phyloP scores from a whole-genome alignment of 768 basidiomycete genomes.

The Leccinum barrowsii region DNA sequence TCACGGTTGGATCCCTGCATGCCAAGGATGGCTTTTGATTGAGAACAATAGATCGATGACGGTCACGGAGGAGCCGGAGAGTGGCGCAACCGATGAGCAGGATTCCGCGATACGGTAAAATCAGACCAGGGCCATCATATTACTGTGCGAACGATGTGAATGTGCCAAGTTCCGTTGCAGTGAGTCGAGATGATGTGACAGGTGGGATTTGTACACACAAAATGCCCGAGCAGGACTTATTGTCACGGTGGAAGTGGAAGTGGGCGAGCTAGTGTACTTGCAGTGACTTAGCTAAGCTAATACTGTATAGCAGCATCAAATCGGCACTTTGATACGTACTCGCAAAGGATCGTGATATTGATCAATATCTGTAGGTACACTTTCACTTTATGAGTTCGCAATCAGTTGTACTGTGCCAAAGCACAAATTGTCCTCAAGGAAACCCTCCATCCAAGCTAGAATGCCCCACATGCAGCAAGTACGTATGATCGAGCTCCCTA shows the following conservation, averaged over 20 bases:
- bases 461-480: constrained; percentile 95
- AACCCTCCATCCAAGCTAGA: constrained; percentile 84
- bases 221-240: neutral
- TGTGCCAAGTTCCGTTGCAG: neutral
- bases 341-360: neutral
- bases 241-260: neutral
- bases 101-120: neutral
- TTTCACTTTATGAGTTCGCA: constrained; percentile 35
- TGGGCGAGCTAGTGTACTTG: neutral
- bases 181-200: neutral
- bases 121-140: neutral
- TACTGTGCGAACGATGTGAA: neutral
- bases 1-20: neutral
- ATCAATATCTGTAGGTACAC: neutral
- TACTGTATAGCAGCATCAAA: neutral
- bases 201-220: neutral
- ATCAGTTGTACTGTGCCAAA: constrained; percentile 56
- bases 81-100: neutral
- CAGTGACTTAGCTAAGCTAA: neutral
- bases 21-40: neutral
- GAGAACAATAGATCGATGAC: neutral
- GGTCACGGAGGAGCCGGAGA: neutral
- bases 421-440: constrained; percentile 67
- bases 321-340: neutral
- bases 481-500: constrained; percentile 20